phyloP scores from a whole-genome alignment of 371 early-diverging fungal species.

The Saksenaea oblongispora region DNA sequence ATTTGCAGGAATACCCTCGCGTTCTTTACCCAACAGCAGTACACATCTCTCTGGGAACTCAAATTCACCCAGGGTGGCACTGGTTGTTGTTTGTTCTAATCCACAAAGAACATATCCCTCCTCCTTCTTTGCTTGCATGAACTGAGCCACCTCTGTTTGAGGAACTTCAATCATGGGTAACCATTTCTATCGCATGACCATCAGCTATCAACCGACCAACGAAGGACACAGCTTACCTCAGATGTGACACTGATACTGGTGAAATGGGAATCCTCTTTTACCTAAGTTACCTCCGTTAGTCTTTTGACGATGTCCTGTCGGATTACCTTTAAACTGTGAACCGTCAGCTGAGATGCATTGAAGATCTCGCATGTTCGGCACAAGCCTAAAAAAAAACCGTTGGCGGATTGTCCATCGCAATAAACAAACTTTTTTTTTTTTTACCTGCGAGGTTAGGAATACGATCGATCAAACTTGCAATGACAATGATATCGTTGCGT shows the following conservation, averaged over 20 bases:
- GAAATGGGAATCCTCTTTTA: conserved; percentile 57
- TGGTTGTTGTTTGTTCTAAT: conserved; percentile 67
- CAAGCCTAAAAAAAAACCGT: conserved; percentile 9
- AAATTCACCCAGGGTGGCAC: conserved; percentile 52
- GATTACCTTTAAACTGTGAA: conserved; percentile 42
- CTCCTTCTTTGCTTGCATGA: conserved; percentile 48
- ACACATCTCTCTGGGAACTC: conserved; percentile 60
- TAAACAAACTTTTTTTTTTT: conserved; percentile 17
- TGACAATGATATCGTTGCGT: conserved; percentile 60
- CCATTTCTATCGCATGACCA: conserved; percentile 42
- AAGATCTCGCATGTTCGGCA: conserved; percentile 71
- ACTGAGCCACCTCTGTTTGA: conserved; percentile 42
- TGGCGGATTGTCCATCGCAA: not conserved
- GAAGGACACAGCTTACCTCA: conserved; percentile 26
- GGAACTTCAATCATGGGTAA: conserved; percentile 62
- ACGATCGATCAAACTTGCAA: conserved; percentile 60
- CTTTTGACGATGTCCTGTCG: not conserved
- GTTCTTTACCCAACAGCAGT: conserved; percentile 57
- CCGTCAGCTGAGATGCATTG: conserved; percentile 56
- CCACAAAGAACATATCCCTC: conserved; percentile 64
- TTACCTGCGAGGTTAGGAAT: conserved; percentile 68
- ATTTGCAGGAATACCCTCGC: conserved; percentile 59
- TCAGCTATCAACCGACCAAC: no score
- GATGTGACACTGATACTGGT: conserved; percentile 57
- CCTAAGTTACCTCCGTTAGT: conserved; percentile 20